phyloP scores from a whole-genome alignment of 2,329 filamentous ascomycete species.

The Hypocreales sp. region DNA sequence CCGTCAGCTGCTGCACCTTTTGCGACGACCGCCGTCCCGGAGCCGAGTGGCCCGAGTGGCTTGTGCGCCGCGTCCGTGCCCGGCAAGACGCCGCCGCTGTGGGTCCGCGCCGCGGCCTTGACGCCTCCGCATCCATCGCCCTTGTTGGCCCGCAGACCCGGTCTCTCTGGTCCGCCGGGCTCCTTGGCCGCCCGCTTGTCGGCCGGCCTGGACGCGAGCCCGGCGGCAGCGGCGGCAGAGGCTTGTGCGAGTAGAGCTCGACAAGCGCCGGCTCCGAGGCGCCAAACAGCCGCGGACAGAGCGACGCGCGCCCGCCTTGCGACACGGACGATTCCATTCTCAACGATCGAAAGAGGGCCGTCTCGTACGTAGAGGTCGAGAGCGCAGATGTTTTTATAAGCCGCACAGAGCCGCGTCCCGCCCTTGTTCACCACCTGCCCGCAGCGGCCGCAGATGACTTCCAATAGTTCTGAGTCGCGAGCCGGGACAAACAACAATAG shows the following conservation, averaged over 20 bases:
- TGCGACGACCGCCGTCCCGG: slow-evolving; percentile 14
- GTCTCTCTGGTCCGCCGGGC: not conserved
- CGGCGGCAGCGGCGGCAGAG: slow-evolving; percentile 8
- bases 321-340: too few relatives aligned
- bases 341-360: too few relatives aligned
- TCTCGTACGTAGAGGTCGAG: too few relatives aligned
- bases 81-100: too few relatives aligned
- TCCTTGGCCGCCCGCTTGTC: not conserved
- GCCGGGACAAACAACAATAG: too few relatives aligned
- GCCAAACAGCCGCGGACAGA: not conserved
- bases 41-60: slow-evolving; percentile 3
- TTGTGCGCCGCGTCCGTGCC: too few relatives aligned
- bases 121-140: not conserved
- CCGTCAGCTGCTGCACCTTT: slow-evolving; percentile 27
- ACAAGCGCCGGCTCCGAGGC: slow-evolving; percentile 3
- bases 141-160: not conserved
- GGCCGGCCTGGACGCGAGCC: not conserved
- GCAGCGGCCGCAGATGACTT: too few relatives aligned
- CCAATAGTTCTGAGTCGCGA: too few relatives aligned
- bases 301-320: not conserved
- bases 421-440: too few relatives aligned
- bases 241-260: slow-evolving; percentile 6
- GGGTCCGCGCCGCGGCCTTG: not conserved
- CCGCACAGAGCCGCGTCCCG: too few relatives aligned
- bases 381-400: too few relatives aligned